Conservation (phyloP, 2,329 filamentous ascomycete species). For the Exophiala dermatitidis region DNA sequence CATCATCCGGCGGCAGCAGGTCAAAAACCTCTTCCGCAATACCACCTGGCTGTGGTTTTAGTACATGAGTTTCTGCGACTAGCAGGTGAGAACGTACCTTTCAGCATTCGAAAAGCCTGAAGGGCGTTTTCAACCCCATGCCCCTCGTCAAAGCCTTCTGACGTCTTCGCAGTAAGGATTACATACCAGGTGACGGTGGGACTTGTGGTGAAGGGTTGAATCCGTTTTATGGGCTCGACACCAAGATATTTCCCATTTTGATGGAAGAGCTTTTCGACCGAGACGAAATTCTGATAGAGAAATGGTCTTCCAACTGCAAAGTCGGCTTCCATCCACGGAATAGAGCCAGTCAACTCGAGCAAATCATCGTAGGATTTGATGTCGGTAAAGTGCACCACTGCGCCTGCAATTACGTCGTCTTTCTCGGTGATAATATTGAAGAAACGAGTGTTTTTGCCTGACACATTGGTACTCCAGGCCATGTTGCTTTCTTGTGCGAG, state of each 20-base stretch:
- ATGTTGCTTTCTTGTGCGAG: slow-evolving; percentile 4
- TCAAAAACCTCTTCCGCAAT: slow-evolving; percentile 1
- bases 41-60: background rate
- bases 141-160: background rate
- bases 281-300: slow-evolving; percentile 1
- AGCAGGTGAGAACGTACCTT: background rate
- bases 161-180: background rate
- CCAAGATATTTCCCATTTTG: background rate
- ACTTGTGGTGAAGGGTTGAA: background rate
- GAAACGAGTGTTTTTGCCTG: slow-evolving; percentile 2
- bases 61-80: background rate
- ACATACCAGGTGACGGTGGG: slow-evolving; percentile 1
- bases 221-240: background rate
- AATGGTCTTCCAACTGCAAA: slow-evolving; percentile 1
- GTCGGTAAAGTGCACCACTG: slow-evolving; percentile 5
- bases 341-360: background rate
- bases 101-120: background rate
- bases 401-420: slow-evolving; percentile 2
- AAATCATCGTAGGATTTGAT: slow-evolving; percentile 2
- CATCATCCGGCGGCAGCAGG: background rate
- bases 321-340: slow-evolving; percentile 3
- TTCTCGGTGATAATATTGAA: slow-evolving; percentile 2
- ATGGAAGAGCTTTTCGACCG: background rate
- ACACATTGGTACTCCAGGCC: slow-evolving; percentile 4
- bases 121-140: background rate